Evolutionary conservation across 306 rosid species (phyloP), one percentile per base, ranked within the genome.

Genomic region (Vicia sativa): DNA sequence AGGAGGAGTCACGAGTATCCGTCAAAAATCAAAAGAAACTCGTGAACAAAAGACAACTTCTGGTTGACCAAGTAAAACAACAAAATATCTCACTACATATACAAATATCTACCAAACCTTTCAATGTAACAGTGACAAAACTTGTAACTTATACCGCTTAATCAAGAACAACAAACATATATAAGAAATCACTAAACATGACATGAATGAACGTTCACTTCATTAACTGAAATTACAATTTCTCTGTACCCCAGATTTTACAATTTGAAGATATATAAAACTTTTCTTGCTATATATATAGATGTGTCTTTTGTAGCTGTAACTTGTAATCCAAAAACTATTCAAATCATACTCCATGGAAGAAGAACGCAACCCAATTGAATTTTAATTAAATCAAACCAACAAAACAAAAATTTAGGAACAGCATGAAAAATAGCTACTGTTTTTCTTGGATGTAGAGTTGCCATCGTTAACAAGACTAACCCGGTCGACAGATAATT

Each of bases 401-500:
- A 76, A 59, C 49, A 13, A 72, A 73, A 70, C 80, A 56, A 57
- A 79, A 74, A 71, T 31, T 60, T 75, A 78, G 26, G 98, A 87
- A 79, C 98, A 92, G 84, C 98, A 92, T 58, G 96, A 85, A 55
- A 79, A 85, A 54, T 76, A 80, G 76, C 64, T 62, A 48, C 76
- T 77, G 15, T 38, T 65, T 81, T 85, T 81, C 82, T 92, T 92
- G 3, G 95, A 79, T 49, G 87, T 70, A 1, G 72, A 45, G 13
- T 79, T 65, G 19, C 89, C 91, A 45, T 87, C 66, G 43, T 86
- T 81, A 34, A 89, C 95, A 9, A 92, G 98, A 82, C 91, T 89
- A 29, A 89, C 98, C 79, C 95, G 78, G 85, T 92, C 81, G 26
- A 89, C 91, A 2, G 96, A 92, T 74, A 92, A 83, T 71, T 92